phyloP scores from a whole-genome alignment of 345 rosid species.

The Odontarrhena argentea region DNA sequence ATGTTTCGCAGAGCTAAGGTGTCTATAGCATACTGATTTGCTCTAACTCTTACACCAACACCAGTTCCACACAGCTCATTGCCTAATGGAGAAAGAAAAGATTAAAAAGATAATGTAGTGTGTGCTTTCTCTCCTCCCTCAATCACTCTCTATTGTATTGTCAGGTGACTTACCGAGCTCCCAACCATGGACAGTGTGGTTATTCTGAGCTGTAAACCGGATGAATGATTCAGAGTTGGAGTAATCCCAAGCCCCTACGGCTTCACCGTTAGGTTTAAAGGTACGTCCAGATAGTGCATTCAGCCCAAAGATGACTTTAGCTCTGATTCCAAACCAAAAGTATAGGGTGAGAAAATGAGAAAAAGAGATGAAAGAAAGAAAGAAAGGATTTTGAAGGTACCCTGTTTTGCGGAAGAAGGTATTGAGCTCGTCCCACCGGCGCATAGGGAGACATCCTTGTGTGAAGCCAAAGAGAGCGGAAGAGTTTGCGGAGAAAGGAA shows the following conservation, averaged over 20 bases:
- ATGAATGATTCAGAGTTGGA: slow-evolving; percentile 73
- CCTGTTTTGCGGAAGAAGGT: slow-evolving; percentile 57
- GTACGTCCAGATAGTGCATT: slow-evolving; percentile 69
- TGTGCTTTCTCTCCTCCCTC: not conserved
- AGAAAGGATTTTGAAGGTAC: slow-evolving; percentile 35
- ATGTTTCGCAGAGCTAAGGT: slow-evolving; percentile 55
- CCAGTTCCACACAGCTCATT: slow-evolving; percentile 85
- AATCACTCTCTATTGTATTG: not conserved
- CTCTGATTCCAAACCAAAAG: slow-evolving; percentile 47
- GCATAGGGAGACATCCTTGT: slow-evolving; percentile 65
- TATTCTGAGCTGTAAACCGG: slow-evolving; percentile 54
- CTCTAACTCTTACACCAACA: slow-evolving; percentile 72
- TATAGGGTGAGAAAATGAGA: not conserved
- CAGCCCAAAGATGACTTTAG: slow-evolving; percentile 72
- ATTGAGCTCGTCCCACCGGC: slow-evolving; percentile 69
- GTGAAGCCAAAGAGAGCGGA: slow-evolving; percentile 63
- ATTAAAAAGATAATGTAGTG: not conserved
- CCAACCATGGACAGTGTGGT: slow-evolving; percentile 66
- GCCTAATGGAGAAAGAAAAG: slow-evolving; percentile 50
- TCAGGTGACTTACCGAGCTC: slow-evolving; percentile 69
- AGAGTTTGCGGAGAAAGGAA: slow-evolving; percentile 44
- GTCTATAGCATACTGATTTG: slow-evolving; percentile 72
- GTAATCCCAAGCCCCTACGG: slow-evolving; percentile 74
- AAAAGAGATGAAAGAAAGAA: not conserved
- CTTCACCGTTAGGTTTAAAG: slow-evolving; percentile 49